Conservation (phyloP, 805 yeast genomes). For the Yamadazyma laniorum region DNA sequence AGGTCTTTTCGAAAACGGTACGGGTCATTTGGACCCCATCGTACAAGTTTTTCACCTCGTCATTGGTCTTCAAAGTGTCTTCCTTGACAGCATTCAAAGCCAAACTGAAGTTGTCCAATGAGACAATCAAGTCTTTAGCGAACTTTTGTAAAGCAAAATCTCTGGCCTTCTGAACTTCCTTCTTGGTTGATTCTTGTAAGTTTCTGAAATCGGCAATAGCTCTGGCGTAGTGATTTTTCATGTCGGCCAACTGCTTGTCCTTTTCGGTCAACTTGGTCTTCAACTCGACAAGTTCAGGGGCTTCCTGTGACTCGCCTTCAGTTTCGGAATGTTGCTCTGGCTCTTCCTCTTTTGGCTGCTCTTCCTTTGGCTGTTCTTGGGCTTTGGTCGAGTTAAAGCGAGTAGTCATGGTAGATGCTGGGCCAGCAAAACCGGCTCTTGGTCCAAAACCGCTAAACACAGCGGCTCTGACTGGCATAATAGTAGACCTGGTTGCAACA, state of each 20-base stretch:
- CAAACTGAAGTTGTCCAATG: slow-evolving; percentile 86
- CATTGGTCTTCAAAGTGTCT: slow-evolving; percentile 55
- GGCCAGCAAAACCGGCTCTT: too few relatives aligned
- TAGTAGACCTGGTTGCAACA: neutral
- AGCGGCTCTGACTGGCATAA: slow-evolving; percentile 3
- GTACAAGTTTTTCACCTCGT: slow-evolving; percentile 69
- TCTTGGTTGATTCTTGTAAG: slow-evolving; percentile 84
- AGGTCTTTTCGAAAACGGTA: slow-evolving; percentile 80
- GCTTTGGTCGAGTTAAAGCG: slow-evolving; percentile 20
- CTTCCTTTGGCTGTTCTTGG: slow-evolving; percentile 16
- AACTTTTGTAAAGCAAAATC: slow-evolving; percentile 91
- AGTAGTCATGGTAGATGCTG: neutral
- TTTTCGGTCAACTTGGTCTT: slow-evolving; percentile 56
- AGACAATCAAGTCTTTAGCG: slow-evolving; percentile 84
- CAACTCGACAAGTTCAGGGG: slow-evolving; percentile 30
- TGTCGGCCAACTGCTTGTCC: slow-evolving; percentile 72
- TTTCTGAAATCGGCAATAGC: slow-evolving; percentile 91
- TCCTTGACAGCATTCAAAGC: slow-evolving; percentile 73
- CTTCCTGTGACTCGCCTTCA: slow-evolving; percentile 1
- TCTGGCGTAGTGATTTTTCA: slow-evolving; percentile 79
- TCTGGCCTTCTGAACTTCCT: slow-evolving; percentile 81
- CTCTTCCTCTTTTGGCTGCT: slow-evolving; percentile 13
- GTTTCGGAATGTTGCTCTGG: slow-evolving; percentile 9
- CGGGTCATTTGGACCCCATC: slow-evolving; percentile 92
- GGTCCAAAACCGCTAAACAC: neutral